These are phyloP conservation scores for Cymbopogon citratus DNA, from an alignment of 176 grass and related monocot genomes.

Conservation along the genomic window DNA sequence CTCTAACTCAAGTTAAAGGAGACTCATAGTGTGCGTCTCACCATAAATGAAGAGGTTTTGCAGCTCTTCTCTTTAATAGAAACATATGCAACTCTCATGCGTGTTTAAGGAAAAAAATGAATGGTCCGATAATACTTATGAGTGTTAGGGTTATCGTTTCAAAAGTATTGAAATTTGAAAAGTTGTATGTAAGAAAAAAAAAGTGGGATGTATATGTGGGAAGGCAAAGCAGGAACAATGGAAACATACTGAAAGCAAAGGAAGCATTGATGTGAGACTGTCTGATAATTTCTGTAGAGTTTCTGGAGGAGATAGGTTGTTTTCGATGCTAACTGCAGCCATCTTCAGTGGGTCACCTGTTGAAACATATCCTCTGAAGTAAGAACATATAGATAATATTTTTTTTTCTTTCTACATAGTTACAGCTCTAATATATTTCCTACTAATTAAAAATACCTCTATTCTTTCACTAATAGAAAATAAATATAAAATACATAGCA, in stretches of 20 bases:
- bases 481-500: neutral
- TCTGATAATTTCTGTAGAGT: slow-evolving; percentile 65
- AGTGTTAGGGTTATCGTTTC: neutral
- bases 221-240: neutral
- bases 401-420: neutral
- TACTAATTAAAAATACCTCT: neutral
- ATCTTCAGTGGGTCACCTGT: slow-evolving; percentile 86
- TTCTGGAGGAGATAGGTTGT: slow-evolving; percentile 57
- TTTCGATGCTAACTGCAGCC: slow-evolving; percentile 63
- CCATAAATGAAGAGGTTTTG: neutral
- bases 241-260: slow-evolving; percentile 74
- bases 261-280: slow-evolving; percentile 73
- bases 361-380: slow-evolving; percentile 4
- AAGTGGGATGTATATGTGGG: neutral
- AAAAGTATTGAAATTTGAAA: neutral
- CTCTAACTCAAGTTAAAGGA: no score
- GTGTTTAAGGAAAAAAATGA: neutral
- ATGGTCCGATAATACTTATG: neutral
- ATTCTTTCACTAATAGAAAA: neutral
- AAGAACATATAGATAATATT: neutral
- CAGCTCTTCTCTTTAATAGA: neutral
- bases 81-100: neutral
- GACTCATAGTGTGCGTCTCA: neutral
- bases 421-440: neutral
- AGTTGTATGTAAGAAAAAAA: neutral